A percentile compares a stretch with the other conserved stretches of the same genome.
Evolutionary conservation across 1,284 basidiomycete genomes (phyloP).

Genomic region (Mycena sp.): DNA sequence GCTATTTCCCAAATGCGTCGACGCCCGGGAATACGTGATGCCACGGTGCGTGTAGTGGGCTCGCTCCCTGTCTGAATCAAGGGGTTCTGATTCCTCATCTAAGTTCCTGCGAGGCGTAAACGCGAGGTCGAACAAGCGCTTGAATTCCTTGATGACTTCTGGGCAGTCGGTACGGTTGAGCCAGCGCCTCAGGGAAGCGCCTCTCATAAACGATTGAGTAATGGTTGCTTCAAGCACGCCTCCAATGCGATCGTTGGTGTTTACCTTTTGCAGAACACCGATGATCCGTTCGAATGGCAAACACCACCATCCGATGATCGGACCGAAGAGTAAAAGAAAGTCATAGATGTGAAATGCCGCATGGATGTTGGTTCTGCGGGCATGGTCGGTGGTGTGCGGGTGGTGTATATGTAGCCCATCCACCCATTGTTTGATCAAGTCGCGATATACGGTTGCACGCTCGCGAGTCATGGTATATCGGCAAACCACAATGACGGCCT

Average conservation of each 20-base stretch:
- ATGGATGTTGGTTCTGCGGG: slow-evolving; percentile 40
- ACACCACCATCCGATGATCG: slow-evolving; percentile 32
- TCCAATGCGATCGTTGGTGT: slow-evolving; percentile 22
- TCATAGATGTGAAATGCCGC: slow-evolving; percentile 44
- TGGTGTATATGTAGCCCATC: slow-evolving; percentile 30
- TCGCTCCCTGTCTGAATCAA: slow-evolving; percentile 8
- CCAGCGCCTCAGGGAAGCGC: slow-evolving; percentile 17
- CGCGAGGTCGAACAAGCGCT: slow-evolving; percentile 19
- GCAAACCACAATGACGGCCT: slow-evolving; percentile 16
- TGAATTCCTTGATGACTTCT: slow-evolving; percentile 23
- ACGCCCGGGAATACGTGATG: slow-evolving; percentile 20
- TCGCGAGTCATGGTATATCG: slow-evolving; percentile 15
- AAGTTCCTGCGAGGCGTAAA: slow-evolving; percentile 5
- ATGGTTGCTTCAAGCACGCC: slow-evolving; percentile 25
- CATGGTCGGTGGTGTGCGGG: slow-evolving; percentile 32
- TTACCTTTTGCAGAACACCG: slow-evolving; percentile 23
- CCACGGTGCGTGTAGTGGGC: slow-evolving; percentile 21
- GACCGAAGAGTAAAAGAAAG: slow-evolving; percentile 42
- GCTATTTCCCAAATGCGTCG: slow-evolving; percentile 27
- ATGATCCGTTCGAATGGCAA: slow-evolving; percentile 28
- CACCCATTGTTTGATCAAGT: slow-evolving; percentile 27
- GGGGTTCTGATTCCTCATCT: slow-evolving; percentile 13
- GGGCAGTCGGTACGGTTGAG: slow-evolving; percentile 25
- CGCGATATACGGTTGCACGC: slow-evolving; percentile 15
- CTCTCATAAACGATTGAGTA: slow-evolving; percentile 20